A percentile compares a stretch with the other conserved stretches of the same genome.
Evolutionary conservation across 345 rosid genomes (phyloP).

Genomic region (Murraya koenigii): DNA sequence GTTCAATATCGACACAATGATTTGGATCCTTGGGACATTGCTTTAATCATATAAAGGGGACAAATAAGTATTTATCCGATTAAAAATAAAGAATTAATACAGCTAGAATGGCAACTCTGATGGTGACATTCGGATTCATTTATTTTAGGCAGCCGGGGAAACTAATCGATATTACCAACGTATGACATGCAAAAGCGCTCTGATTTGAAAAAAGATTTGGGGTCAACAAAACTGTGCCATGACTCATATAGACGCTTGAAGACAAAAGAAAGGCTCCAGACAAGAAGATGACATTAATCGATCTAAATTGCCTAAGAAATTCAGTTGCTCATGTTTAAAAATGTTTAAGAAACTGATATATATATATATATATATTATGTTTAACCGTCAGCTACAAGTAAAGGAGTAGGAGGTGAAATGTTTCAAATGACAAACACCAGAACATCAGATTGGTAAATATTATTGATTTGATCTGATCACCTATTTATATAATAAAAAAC

Average conservation of each 20-base stretch:
- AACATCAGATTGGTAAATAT: background rate
- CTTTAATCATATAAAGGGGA: slow-evolving; percentile 1
- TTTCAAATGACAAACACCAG: background rate
- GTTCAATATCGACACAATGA: slow-evolving; percentile 2
- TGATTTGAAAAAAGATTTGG: background rate
- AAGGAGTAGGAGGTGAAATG: background rate
- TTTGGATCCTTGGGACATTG: background rate
- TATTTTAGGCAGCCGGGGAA: background rate
- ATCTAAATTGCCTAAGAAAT: slow-evolving; percentile 13
- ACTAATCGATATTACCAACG: slow-evolving; percentile 19
- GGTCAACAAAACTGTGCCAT: background rate
- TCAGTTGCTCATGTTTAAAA: slow-evolving; percentile 6
- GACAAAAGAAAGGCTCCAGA: slow-evolving; percentile 1
- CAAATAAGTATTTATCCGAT: background rate
- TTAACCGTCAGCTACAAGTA: background rate
- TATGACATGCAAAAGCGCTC: background rate
- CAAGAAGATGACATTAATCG: background rate
- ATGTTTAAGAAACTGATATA: background rate
- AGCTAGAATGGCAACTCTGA: slow-evolving; percentile 10
- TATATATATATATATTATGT: no score
- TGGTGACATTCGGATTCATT: background rate
- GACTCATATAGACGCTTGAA: background rate
- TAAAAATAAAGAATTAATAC: background rate
- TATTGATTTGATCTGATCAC: no score
- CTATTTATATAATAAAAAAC: no score